Evolutionary conservation across 2,329 filamentous ascomycete genomes (phyloP).

Genomic region (Aspergillus proliferans): DNA sequence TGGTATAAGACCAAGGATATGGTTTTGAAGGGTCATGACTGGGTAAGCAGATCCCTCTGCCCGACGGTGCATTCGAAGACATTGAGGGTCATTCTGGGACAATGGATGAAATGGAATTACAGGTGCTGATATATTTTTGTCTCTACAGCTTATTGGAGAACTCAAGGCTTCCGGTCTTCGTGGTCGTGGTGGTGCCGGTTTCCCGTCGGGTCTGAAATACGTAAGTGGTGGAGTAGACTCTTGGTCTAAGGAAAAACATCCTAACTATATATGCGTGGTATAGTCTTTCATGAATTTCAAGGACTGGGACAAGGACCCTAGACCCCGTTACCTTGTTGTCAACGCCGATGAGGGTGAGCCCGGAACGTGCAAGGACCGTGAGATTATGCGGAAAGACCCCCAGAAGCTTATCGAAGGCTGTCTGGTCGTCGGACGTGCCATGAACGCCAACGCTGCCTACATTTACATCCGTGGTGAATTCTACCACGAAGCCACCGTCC

Average conservation of each 20-base stretch:
- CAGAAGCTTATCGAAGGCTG: conserved; percentile 99
- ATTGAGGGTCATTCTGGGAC: background rate
- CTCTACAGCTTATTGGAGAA: conserved; percentile 76
- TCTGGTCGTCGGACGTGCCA: conserved; percentile 88
- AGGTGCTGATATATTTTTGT: conserved; percentile 5
- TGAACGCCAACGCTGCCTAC: conserved; percentile 98
- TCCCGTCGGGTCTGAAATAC: conserved; percentile 98
- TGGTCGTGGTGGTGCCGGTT: conserved; percentile 94
- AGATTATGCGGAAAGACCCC: conserved; percentile 99
- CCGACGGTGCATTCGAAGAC: background rate
- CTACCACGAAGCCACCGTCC: conserved; percentile 85
- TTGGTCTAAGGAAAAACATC: background rate
- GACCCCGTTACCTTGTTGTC: conserved; percentile 93
- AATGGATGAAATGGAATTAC: conserved; percentile 4
- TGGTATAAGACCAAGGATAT: conserved; percentile 99
- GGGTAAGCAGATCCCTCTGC: conserved; percentile 47
- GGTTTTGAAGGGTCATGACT: conserved; percentile 91
- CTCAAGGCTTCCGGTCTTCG: conserved; percentile 93
- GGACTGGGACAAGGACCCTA: conserved; percentile 96
- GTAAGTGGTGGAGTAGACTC: conserved; percentile 50
- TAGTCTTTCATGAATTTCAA: conserved; percentile 99
- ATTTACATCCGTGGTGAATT: conserved; percentile 99
- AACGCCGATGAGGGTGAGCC: conserved; percentile 99
- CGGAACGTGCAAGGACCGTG: conserved; percentile 97
- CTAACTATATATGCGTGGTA: background rate